phyloP scores from a whole-genome alignment of 192 early-diverging fungal species.

The Diversispora epigaea region DNA sequence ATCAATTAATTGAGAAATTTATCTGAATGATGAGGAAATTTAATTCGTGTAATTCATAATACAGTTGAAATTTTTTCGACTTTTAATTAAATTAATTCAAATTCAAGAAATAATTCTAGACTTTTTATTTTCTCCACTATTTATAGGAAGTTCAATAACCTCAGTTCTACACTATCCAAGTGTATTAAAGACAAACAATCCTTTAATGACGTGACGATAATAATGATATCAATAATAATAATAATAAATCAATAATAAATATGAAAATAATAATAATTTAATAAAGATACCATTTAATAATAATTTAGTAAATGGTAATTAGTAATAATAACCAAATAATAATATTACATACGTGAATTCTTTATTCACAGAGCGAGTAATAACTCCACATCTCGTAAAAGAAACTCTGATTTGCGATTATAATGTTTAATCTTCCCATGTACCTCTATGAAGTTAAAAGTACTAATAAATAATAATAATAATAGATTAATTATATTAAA shows the following conservation, averaged over 20 bases:
- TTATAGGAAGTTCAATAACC: constrained; percentile 61
- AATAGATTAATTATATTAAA: neutral
- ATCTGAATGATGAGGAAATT: too few species aligned
- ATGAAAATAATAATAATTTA: too few species aligned
- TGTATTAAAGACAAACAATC: constrained; percentile 62
- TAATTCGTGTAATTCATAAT: too few species aligned
- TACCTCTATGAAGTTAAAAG: constrained; percentile 97
- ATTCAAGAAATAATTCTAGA: too few species aligned
- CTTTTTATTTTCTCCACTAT: constrained; percentile 38
- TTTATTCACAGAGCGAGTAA: constrained; percentile 51
- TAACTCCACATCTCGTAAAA: constrained; percentile 87
- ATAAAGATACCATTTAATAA: constrained; percentile 4
- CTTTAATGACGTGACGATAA: constrained; percentile 16
- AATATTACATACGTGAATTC: constrained; percentile 22
- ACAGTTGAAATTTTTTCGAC: too few species aligned
- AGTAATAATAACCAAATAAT: too few species aligned
- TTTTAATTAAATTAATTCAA: too few species aligned
- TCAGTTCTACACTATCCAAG: constrained; percentile 69
- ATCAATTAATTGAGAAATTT: too few species aligned
- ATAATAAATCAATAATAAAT: too few species aligned
- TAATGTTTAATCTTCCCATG: constrained; percentile 82
- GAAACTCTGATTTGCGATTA: constrained; percentile 83
- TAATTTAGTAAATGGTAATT: neutral
- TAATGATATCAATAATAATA: neutral
- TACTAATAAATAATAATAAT: constrained; percentile 59